Base-by-base conservation (phyloP, 352 stramenopile genomes). In the Phytopythium mirpurense region DNA sequence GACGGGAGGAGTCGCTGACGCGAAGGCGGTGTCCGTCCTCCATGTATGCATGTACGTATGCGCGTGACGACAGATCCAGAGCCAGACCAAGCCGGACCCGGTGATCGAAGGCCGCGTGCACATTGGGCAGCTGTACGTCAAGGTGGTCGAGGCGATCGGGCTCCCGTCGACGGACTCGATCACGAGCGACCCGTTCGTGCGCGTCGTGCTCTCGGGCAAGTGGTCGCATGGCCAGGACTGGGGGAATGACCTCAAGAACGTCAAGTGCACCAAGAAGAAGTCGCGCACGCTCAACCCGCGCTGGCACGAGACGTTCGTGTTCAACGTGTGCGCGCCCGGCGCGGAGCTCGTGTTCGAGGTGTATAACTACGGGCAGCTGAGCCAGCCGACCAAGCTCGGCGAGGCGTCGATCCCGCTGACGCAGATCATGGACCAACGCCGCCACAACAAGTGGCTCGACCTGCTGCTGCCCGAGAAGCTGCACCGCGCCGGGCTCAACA, bases 371-470 rank as follows among this genome's bases (percentile, higher is more conserved):
- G 83, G 83, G 0, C 83, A 93, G 56, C 54, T 93, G 46, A 88
- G 78, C 37, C 83, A 91, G 47, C 79, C 83, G 8, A 91, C 78
- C 14, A 93, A 93, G 51, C 69, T 93, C 8, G 83, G 83, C n/a
- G 80, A 93, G 55, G 77, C 80, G 18, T 74, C 70, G 24, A 83
- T 93, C 31, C 74, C 80, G 35, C 64, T 93, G 15, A 75, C 67
- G 18, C 68, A 90, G 59, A 77, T 93, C 56, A 93, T 93, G 83
- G 83, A 93, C 51, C 83, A 93, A 57, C 73, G 83, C 19, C 68
- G 83, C 24, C 83, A 93, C 63, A 93, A 93, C 67, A 93, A 93
- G 56, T 93, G 83, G 83, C 66, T 93, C 29, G 83, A 93, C 60
- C 57, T 93, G 32, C 65, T 89, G 40, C 59, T 93, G 3, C 81